phyloP scores from a whole-genome alignment of 805 yeast genomes.

The Wickerhamomyces alni region DNA sequence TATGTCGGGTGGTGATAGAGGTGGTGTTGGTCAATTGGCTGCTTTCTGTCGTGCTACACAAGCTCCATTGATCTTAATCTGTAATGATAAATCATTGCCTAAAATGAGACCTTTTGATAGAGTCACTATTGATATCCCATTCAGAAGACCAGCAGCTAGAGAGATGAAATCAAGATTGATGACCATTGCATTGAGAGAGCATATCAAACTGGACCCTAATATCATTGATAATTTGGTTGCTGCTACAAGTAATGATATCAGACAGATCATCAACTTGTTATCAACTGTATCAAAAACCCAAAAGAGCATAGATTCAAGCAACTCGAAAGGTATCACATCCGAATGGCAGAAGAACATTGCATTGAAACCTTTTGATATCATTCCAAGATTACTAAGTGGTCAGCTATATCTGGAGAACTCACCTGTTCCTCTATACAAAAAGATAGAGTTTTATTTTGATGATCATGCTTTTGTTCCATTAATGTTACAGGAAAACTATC shows the following conservation, averaged over 20 bases:
- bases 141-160: constrained; percentile 81
- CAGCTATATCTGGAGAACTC: constrained; percentile 49
- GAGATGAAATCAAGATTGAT: constrained; percentile 79
- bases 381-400: constrained; percentile 58
- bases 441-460: constrained; percentile 84
- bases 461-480: constrained; percentile 93
- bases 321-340: constrained; percentile 54
- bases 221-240: constrained; percentile 80
- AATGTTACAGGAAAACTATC: constrained; percentile 93
- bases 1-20: constrained; percentile 98
- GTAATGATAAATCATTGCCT: constrained; percentile 88
- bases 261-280: constrained; percentile 87
- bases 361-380: constrained; percentile 87
- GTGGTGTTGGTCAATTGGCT: constrained; percentile 95
- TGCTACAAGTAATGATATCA: constrained; percentile 83
- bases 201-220: constrained; percentile 70
- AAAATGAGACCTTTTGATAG: constrained; percentile 95
- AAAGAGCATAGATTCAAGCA: constrained; percentile 53
- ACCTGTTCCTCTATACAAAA: constrained; percentile 62
- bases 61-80: constrained; percentile 87
- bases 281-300: constrained; percentile 79
- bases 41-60: constrained; percentile 77
- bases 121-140: constrained; percentile 70
- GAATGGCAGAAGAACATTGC: constrained; percentile 90
- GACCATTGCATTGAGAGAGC: constrained; percentile 87